Evolutionary conservation across 2,329 filamentous ascomycete genomes (phyloP).

Genomic region (Xylaria sp.): DNA sequence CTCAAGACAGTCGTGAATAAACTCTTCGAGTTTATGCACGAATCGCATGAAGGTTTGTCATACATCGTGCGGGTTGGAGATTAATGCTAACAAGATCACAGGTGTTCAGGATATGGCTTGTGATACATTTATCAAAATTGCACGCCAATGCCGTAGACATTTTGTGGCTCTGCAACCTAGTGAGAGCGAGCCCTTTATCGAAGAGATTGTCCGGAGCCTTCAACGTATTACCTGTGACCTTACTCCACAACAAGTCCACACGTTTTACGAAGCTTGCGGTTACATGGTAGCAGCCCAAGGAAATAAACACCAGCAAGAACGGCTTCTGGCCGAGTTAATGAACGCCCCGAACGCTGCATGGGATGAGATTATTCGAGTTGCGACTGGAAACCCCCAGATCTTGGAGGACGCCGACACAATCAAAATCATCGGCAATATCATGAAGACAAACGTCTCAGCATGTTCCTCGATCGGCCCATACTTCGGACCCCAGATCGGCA

Average conservation of each 20-base stretch:
- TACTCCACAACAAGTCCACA: conserved; percentile 96
- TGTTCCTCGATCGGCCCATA: conserved; percentile 96
- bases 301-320: conserved; percentile 92
- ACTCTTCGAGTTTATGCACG: conserved; percentile 99
- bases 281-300: conserved; percentile 99
- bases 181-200: conserved; percentile 95
- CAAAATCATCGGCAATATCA: conserved; percentile 99
- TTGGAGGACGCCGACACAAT: conserved; percentile 94
- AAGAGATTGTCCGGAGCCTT: conserved; percentile 96
- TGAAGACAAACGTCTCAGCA: conserved; percentile 99
- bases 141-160: conserved; percentile 95
- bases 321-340: conserved; percentile 92
- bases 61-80: background rate
- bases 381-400: conserved; percentile 84
- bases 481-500: conserved; percentile 97
- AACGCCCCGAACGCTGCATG: conserved; percentile 91
- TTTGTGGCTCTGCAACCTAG: conserved; percentile 96
- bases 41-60: conserved; percentile 88
- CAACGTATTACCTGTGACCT: conserved; percentile 95
- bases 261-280: conserved; percentile 98
- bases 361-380: conserved; percentile 92
- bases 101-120: conserved; percentile 99
- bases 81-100: conserved; percentile 52
- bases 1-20: conserved; percentile 99
- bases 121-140: conserved; percentile 99